Conservation (phyloP, 768 basidiomycete species). For the Boletus reticuloceps region DNA sequence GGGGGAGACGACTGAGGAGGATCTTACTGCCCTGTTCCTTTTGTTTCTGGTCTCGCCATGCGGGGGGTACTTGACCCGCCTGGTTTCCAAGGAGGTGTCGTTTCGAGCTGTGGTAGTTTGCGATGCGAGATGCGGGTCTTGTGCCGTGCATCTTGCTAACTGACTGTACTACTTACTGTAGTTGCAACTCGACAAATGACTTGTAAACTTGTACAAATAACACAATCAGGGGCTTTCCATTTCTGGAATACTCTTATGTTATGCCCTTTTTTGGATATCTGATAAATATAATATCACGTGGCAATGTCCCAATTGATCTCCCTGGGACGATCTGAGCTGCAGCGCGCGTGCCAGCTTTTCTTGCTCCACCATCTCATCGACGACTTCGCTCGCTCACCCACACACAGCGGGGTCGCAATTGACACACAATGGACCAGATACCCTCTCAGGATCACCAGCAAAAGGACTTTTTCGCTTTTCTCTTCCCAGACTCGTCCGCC, state of each 20-base stretch:
- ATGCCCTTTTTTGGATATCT: not conserved
- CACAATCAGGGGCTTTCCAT: not conserved
- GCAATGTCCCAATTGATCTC: not conserved
- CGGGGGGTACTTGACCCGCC: constrained; percentile 54
- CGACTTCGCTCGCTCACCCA: not conserved
- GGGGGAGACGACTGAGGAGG: constrained; percentile 59
- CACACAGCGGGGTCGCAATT: not conserved
- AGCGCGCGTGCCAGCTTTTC: constrained; percentile 3
- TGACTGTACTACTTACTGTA: too few relatives aligned
- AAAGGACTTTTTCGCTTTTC: constrained; percentile 35
- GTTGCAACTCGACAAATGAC: too few relatives aligned
- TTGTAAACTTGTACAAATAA: constrained; percentile 8
- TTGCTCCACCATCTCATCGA: constrained; percentile 7
- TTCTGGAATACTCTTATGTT: not conserved
- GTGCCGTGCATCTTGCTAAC: not conserved
- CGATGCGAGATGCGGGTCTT: constrained; percentile 25
- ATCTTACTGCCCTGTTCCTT: constrained; percentile 59
- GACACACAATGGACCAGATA: constrained; percentile 19
- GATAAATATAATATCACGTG: not conserved
- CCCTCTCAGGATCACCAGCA: constrained; percentile 30
- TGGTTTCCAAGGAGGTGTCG: constrained; percentile 55
- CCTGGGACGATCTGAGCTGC: not conserved
- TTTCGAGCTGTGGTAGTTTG: constrained; percentile 53
- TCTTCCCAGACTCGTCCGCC: constrained; percentile 30
- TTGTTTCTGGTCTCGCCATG: constrained; percentile 51